phyloP scores from a whole-genome alignment of 345 rosid genomes.

The Pistacia atlantica region DNA sequence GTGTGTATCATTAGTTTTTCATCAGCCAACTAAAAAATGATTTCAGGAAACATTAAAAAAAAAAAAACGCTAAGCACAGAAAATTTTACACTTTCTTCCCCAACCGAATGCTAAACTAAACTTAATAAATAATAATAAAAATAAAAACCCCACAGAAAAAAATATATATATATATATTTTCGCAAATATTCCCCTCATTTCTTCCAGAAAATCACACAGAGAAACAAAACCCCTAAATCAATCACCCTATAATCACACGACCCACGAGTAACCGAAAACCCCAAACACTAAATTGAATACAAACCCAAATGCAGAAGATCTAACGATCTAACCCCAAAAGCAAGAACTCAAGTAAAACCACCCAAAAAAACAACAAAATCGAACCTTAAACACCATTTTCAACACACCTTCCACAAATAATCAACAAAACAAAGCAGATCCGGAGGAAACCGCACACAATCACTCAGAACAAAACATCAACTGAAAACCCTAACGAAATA shows the following conservation, averaged over 20 bases:
- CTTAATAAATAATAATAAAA: background rate
- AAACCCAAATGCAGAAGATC: slow-evolving; percentile 11
- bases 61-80: background rate
- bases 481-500: background rate
- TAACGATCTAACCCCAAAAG: slow-evolving; percentile 2
- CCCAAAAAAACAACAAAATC: background rate
- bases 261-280: background rate
- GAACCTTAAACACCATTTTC: background rate
- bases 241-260: background rate
- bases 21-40: background rate
- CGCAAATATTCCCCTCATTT: background rate
- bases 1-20: no score
- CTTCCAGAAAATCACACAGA: background rate
- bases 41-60: background rate
- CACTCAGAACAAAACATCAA: background rate
- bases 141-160: background rate
- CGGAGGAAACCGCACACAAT: background rate
- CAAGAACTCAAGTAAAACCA: background rate
- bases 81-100: background rate
- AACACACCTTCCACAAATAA: background rate
- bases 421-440: slow-evolving; percentile 22
- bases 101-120: background rate
- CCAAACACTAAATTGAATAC: background rate
- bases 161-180: no score
- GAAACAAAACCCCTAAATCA: background rate